Evolutionary conservation across 2,329 filamentous ascomycete genomes (phyloP).

Genomic region (Cordyceps militaris): DNA sequence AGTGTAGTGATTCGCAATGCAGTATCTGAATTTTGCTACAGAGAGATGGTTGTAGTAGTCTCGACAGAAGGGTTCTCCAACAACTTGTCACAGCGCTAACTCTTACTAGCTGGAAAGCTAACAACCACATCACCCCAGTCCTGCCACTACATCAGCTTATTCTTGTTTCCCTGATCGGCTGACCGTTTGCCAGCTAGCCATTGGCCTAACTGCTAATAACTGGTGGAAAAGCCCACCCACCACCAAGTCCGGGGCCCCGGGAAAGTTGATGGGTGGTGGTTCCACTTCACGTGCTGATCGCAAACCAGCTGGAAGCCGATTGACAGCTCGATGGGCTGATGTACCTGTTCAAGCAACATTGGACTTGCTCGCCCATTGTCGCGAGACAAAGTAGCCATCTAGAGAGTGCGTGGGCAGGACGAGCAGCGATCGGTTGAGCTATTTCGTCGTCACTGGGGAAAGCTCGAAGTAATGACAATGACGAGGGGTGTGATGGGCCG

Average conservation of each 20-base stretch:
- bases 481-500: background rate
- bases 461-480: slow-evolving; percentile 3
- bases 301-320: background rate
- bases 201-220: background rate
- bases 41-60: no score
- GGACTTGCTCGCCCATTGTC: background rate
- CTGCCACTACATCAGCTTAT: background rate
- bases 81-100: background rate
- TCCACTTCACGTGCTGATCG: slow-evolving; percentile 1
- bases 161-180: background rate
- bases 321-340: background rate
- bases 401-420: background rate
- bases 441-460: background rate
- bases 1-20: no score
- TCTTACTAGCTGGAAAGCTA: background rate
- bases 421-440: background rate
- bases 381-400: background rate
- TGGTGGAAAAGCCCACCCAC: background rate
- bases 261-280: background rate
- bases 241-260: slow-evolving; percentile 1
- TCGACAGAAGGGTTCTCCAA: no score
- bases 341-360: background rate
- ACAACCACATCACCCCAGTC: background rate
- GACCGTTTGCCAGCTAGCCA: slow-evolving; percentile 1
- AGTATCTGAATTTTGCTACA: background rate